Conservation (phyloP, 768 basidiomycete genomes). For the Paxillus involutus region DNA sequence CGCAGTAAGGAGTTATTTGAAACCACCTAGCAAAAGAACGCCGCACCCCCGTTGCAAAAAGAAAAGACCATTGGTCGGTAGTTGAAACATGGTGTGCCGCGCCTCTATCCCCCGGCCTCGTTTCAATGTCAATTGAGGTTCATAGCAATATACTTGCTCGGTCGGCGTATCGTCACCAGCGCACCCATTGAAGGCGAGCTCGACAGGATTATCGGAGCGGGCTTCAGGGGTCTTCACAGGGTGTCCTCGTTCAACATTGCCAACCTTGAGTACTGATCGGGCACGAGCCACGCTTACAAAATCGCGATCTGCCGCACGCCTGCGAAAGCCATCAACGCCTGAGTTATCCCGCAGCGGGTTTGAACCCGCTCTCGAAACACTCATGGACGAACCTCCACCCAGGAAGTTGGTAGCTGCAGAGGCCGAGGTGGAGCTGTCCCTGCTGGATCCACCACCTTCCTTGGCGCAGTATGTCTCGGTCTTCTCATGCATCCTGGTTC, state of each 20-base stretch:
- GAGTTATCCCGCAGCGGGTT: slow-evolving; percentile 2
- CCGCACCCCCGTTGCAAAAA: slow-evolving; percentile 32
- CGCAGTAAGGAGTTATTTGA: slow-evolving; percentile 3
- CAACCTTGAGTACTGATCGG: background rate
- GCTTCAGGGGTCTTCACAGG: slow-evolving; percentile 7
- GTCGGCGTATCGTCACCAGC: slow-evolving; percentile 39
- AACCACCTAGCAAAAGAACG: slow-evolving; percentile 19
- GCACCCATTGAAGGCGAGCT: slow-evolving; percentile 36
- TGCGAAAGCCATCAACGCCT: slow-evolving; percentile 7
- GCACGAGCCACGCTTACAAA: slow-evolving; percentile 6
- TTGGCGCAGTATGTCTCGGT: slow-evolving; percentile 42
- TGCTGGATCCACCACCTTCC: slow-evolving; percentile 61
- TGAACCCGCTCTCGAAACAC: slow-evolving; percentile 19
- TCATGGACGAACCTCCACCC: slow-evolving; percentile 11
- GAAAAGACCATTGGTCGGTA: slow-evolving; percentile 64
- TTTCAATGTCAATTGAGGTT: slow-evolving; percentile 49
- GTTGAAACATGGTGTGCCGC: slow-evolving; percentile 85
- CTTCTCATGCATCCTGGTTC: background rate
- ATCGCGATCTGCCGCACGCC: slow-evolving; percentile 21
- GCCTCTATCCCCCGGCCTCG: slow-evolving; percentile 70
- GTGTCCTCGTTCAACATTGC: slow-evolving; percentile 21
- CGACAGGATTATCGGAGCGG: background rate
- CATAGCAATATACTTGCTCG: slow-evolving; percentile 15
- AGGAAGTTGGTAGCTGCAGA: background rate
- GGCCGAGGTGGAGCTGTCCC: slow-evolving; percentile 49